Percentiles rank a stretch among this genome's conserved stretches.
These are phyloP conservation scores for Coemansia reversa DNA, from an alignment of 192 early-diverging fungal species.

Conservation along the genomic window DNA sequence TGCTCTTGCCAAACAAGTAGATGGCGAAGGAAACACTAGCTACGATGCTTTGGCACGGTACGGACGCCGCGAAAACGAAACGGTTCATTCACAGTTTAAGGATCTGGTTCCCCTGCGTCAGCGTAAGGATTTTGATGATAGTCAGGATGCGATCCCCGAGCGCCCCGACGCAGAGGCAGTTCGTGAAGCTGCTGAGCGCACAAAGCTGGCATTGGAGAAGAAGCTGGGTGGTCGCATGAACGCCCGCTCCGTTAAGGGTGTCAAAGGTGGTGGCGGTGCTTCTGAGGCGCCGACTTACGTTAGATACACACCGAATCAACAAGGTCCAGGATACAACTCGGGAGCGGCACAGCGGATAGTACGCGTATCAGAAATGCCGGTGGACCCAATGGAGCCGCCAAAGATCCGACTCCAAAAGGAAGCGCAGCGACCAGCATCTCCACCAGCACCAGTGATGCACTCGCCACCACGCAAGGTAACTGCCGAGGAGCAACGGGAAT, in stretches of 20 bases:
- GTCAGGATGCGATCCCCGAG: conserved; percentile 68
- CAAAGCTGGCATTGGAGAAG: conserved; percentile 85
- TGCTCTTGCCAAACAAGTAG: conserved; percentile 85
- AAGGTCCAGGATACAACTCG: conserved; percentile 65
- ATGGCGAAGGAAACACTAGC: conserved; percentile 81
- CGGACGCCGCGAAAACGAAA: conserved; percentile 64
- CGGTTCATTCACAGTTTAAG: conserved; percentile 82
- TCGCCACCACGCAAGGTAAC: conserved; percentile 96
- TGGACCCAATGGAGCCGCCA: conserved; percentile 96
- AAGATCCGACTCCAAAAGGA: conserved; percentile 91
- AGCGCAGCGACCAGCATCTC: conserved; percentile 80
- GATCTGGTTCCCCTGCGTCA: conserved; percentile 75
- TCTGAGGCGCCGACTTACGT: conserved; percentile 79
- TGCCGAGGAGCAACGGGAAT: conserved; percentile 93
- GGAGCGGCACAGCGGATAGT: conserved; percentile 88
- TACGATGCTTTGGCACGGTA: conserved; percentile 89
- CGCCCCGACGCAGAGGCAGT: conserved; percentile 80
- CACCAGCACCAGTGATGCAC: conserved; percentile 96
- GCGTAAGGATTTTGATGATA: conserved; percentile 61
- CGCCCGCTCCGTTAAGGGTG: conserved; percentile 54
- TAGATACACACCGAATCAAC: conserved; percentile 84
- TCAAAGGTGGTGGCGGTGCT: conserved; percentile 4
- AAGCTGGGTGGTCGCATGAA: conserved; percentile 76
- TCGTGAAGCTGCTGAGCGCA: conserved; percentile 80
- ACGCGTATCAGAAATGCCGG: conserved; percentile 89